These are phyloP conservation scores for Zoysia matrella DNA, from an alignment of 202 grass and related monocot species.

Conservation along the genomic window DNA sequence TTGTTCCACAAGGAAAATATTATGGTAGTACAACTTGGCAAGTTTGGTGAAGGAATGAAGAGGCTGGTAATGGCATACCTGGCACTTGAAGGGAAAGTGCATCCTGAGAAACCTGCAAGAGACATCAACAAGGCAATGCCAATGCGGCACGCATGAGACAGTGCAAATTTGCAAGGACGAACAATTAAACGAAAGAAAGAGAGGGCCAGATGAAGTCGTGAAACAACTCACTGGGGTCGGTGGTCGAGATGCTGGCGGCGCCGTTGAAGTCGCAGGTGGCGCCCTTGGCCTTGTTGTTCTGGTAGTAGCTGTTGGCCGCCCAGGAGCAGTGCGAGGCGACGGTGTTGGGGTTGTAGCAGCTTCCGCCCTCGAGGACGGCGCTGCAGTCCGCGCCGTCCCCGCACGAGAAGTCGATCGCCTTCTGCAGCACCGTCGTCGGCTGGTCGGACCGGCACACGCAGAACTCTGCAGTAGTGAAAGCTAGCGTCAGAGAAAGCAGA, in stretches of 20 bases:
- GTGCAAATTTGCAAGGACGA: too few species aligned
- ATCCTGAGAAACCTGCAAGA: slow-evolving; percentile 67
- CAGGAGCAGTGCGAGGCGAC: too few species aligned
- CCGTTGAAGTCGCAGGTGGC: too few species aligned
- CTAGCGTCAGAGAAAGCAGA: too few species aligned
- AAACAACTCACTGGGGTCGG: slow-evolving; percentile 68
- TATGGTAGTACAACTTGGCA: too few species aligned
- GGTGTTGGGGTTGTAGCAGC: too few species aligned
- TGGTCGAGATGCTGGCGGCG: slow-evolving; percentile 40
- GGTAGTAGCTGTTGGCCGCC: too few species aligned
- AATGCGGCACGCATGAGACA: background rate
- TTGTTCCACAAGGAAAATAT: too few species aligned
- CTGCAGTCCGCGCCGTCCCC: slow-evolving; percentile 37
- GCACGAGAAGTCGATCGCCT: slow-evolving; percentile 86
- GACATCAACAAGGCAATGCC: background rate
- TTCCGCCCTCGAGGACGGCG: too few species aligned
- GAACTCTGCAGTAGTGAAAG: slow-evolving; percentile 46
- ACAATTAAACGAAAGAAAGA: too few species aligned
- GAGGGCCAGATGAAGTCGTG: too few species aligned
- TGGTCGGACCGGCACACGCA: slow-evolving; percentile 84
- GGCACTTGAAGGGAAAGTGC: slow-evolving; percentile 70
- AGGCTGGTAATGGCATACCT: slow-evolving; percentile 45
- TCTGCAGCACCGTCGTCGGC: slow-evolving; percentile 63
- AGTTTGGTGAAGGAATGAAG: background rate
- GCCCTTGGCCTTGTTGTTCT: too few species aligned